Base-by-base conservation (phyloP, 805 yeast genomes). In the Millerago galiae region DNA sequence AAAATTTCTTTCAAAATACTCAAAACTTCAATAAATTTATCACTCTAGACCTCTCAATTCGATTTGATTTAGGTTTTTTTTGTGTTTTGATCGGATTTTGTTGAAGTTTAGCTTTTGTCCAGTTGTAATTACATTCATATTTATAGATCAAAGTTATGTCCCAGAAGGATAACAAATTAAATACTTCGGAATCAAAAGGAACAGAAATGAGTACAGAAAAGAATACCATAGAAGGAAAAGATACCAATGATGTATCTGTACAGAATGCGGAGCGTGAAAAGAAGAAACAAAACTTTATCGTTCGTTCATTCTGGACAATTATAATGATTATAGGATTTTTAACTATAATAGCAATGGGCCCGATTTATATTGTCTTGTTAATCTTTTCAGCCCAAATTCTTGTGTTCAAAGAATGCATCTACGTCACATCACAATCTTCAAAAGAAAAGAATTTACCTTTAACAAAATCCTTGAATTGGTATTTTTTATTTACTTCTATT, bases 281-380 rank as follows among this genome's bases (percentile, higher is more conserved):
- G 66, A 86, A 86, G 66, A 82, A 81, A 52, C 90, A 81, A 65
- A 83, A 90, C 34, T 89, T 93, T 56, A 60, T 89, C 37, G 86
- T 89, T 21, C 78, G 99, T 52, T 82, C 98, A 4, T 70, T 85
- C 37, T 93, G 98, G 98, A 85, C 97, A 0, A 63, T 93, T 54
- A 88, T 93, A 14, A 90, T 93, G 97, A 82, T 93, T 46, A 63
- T 70, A 14, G 79, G 78, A 6, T 83, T 89, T 62, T 77, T 87
- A 47, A 64, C 74, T 31, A 71, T 84, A 21, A 67, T 90, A 37
- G 80, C 85, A 25, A 76, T 90, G 9, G 99, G 99, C 34, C 98
- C 90, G 59, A 67, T 84, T 42, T 80, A 89, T 71, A 75, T 89
- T 41, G 84, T 90, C 45, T 61, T 75, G 6, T 68, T 86, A 45